Evolutionary conservation across 495 filamentous ascomycete genomes (phyloP), one percentile per base, ranked within the genome.

Genomic region (Sordaria brevicollis): DNA sequence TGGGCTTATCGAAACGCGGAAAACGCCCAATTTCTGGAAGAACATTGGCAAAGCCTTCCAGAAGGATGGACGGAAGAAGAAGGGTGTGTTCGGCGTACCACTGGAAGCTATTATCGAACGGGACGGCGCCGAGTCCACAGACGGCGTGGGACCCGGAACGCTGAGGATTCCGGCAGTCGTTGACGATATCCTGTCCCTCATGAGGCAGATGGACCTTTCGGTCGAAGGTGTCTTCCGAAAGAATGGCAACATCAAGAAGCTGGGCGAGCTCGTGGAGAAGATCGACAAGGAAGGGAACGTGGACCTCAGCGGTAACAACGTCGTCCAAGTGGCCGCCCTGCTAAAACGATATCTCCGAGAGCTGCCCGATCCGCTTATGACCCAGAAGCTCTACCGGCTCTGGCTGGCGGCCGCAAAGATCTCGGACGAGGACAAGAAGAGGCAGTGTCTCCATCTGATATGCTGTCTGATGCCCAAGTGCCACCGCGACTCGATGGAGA

Each of bases 201-300:
- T 99, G 92, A 89, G 92, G 72, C 94, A 93, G 76, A 99, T 98
- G 93, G 95, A 99, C 80, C 96, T 99, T 86, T 96, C 93, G 19
- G 92, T 98, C 8, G 95, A 99, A 77, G 96, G 96, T 75, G 94
- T 99, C 65, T 99, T 99, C 87, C 91, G 95, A 68, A 99, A 99
- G 85, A 99, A 97, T 76, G 95, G 95, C 70, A 98, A 97, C 76
- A 97, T 99, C 77, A 90, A 91, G 75, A 90, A 92, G 66, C 84
- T 98, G 33, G 91, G 91, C 71, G 93, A 97, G 68, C 81, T 96
- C 21, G 88, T 90, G 34, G 92, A 94, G 43, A 82, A 88, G 73
- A 91, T 98, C 67, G 94, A 99, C 78, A 85, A 82, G 66, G 92
- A 92, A 66, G 92, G 92, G 67, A 85, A 89, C 43, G 89, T 97